These are phyloP conservation scores for Fusarium ramigenum DNA, from an alignment of 2,329 filamentous ascomycete species.

Conservation along the genomic window DNA sequence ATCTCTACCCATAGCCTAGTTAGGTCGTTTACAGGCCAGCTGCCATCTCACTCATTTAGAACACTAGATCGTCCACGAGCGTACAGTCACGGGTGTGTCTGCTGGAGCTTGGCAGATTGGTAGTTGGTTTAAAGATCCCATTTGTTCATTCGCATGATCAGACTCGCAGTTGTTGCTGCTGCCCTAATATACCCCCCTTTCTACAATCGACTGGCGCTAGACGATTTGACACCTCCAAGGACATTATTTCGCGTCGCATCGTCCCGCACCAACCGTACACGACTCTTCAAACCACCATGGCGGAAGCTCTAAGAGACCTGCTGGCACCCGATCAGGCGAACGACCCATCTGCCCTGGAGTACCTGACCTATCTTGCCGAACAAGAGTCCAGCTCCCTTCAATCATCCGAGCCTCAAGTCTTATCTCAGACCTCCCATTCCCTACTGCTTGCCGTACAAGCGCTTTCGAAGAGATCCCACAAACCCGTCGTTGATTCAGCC, in stretches of 20 bases:
- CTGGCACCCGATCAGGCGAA: conserved; percentile 46
- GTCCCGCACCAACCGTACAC: not conserved
- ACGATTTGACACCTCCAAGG: not conserved
- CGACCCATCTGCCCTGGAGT: conserved; percentile 69
- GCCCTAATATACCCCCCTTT: not conserved
- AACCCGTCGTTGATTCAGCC: conserved; percentile 82
- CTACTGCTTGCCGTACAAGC: conserved; percentile 84
- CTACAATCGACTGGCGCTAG: not conserved
- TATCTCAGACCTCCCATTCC: conserved; percentile 84
- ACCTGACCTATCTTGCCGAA: conserved; percentile 80
- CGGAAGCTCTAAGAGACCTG: conserved; percentile 50
- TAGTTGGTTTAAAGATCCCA: not conserved
- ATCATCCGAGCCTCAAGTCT: conserved; percentile 77
- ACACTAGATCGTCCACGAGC: conserved; percentile 2
- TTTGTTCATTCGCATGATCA: not conserved
- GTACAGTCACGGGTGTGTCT: not conserved
- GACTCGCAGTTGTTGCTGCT: not conserved
- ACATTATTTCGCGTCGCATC: not conserved
- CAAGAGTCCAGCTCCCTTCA: conserved; percentile 78
- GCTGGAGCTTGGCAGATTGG: not conserved
- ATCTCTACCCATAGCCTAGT: not conserved
- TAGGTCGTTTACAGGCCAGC: conserved; percentile 7
- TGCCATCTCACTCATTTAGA: conserved; percentile 33
- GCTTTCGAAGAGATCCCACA: conserved; percentile 89
- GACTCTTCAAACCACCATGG: conserved; percentile 42